phyloP scores from a whole-genome alignment of 148 eudicot genomes.

The Pouteria glomerata region DNA sequence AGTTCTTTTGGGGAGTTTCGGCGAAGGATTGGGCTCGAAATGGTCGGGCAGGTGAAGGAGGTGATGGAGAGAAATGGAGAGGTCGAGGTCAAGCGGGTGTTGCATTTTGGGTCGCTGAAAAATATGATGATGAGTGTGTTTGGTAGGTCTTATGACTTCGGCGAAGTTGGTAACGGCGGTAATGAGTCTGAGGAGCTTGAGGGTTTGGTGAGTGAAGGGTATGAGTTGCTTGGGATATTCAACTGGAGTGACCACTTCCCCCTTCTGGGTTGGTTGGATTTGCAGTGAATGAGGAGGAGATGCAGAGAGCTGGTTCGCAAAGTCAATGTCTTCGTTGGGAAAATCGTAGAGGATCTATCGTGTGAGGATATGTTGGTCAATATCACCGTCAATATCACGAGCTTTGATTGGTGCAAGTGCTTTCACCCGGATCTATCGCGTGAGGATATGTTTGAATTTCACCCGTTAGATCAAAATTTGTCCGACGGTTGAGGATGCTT shows the following conservation, averaged over 20 bases:
- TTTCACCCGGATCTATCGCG: conserved; percentile 10
- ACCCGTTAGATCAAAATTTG: conserved; percentile 1
- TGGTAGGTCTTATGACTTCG: conserved; percentile 52
- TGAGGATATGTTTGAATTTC: not conserved
- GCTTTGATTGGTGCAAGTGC: conserved; percentile 15
- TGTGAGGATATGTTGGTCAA: no score
- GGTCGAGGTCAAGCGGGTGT: conserved; percentile 44
- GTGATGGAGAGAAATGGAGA: conserved; percentile 33
- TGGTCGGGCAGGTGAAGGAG: conserved; percentile 28
- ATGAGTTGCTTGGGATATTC: conserved; percentile 66
- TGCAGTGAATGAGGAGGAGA: conserved; percentile 76
- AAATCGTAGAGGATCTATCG: conserved; percentile 54
- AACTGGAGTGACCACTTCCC: conserved; percentile 95
- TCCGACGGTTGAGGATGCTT: conserved; percentile 8
- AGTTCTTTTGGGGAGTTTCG: conserved; percentile 34
- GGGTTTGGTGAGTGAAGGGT: conserved; percentile 72
- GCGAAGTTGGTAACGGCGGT: not conserved
- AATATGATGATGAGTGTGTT: conserved; percentile 92
- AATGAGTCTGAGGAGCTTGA: conserved; percentile 38
- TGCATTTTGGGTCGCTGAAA: conserved; percentile 72
- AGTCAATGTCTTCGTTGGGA: conserved; percentile 71
- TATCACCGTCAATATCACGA: no score
- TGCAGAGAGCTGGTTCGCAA: conserved; percentile 41
- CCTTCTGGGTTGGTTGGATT: conserved; percentile 62
- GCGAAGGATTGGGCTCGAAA: conserved; percentile 33